Evolutionary conservation across 108 stramenopile genomes (phyloP).

Genomic region (Cyclotella kingstonii): DNA sequence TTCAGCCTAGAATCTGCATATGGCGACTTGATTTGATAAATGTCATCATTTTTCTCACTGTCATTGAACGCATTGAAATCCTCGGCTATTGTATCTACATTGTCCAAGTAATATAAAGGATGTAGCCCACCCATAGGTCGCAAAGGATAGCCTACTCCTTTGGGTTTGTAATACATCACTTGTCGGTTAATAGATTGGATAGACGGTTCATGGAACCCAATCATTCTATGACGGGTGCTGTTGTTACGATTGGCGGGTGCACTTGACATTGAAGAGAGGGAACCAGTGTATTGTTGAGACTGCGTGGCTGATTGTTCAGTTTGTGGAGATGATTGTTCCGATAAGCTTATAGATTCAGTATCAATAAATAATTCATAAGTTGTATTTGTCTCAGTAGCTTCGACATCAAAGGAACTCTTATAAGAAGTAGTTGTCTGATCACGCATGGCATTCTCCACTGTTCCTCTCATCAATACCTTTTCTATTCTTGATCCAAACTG

Average conservation of each 20-base stretch:
- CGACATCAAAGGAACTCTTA: too few species aligned
- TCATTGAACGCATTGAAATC: neutral
- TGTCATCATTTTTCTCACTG: conserved; percentile 14
- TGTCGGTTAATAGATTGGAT: conserved; percentile 12
- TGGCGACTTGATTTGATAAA: conserved; percentile 18
- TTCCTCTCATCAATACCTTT: too few species aligned
- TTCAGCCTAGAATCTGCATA: conserved; percentile 32
- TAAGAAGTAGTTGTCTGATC: too few species aligned
- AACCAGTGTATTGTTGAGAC: too few species aligned
- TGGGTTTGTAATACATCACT: conserved; percentile 28
- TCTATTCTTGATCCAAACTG: too few species aligned
- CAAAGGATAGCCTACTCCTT: conserved; percentile 29
- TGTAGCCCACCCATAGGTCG: conserved; percentile 27
- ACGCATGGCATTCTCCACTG: too few species aligned
- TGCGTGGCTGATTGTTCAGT: too few species aligned
- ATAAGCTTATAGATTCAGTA: too few species aligned
- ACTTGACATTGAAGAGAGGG: too few species aligned
- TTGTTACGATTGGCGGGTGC: neutral
- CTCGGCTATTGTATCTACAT: neutral
- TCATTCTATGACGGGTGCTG: neutral
- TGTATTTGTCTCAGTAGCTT: too few species aligned
- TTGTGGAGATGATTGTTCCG: too few species aligned
- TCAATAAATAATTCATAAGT: too few species aligned
- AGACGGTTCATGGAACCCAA: conserved; percentile 32
- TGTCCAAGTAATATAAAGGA: conserved; percentile 23